Evolutionary conservation across 768 basidiomycete genomes (phyloP).

Genomic region (Tremella mesenterica): DNA sequence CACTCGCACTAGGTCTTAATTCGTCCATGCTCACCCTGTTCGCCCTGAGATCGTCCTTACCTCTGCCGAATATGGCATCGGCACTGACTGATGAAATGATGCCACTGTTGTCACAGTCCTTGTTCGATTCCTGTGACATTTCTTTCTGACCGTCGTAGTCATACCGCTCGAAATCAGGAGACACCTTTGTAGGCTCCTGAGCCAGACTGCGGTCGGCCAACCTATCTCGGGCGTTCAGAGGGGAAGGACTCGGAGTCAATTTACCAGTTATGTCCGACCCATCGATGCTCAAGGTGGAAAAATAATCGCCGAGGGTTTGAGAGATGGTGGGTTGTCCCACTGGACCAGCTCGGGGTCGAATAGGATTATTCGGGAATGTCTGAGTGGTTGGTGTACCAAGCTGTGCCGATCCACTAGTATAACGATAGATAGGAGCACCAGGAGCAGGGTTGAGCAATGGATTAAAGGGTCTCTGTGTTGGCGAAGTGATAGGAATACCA

Average conservation of each 20-base stretch:
- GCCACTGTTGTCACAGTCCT: not conserved
- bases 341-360: slow-evolving; percentile 9
- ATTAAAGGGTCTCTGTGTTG: slow-evolving; percentile 47
- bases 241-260: not conserved
- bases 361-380: slow-evolving; percentile 23
- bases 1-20: slow-evolving; percentile 7
- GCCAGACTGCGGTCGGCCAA: slow-evolving; percentile 6
- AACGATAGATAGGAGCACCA: slow-evolving; percentile 51
- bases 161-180: no score
- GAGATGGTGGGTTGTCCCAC: not conserved
- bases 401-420: slow-evolving; percentile 21
- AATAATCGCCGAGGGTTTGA: slow-evolving; percentile 1
- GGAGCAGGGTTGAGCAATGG: slow-evolving; percentile 54
- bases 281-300: not conserved
- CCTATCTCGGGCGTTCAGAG: slow-evolving; percentile 24
- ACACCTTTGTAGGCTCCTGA: no score
- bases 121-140: not conserved
- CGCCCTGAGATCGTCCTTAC: not conserved
- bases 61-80: not conserved
- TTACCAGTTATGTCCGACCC: not conserved
- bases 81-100: not conserved
- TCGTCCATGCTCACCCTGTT: slow-evolving; percentile 7
- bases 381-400: slow-evolving; percentile 33
- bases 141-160: no score
- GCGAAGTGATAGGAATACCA: slow-evolving; percentile 52